These are phyloP conservation scores for Alternaria arbusti DNA, from an alignment of 2,329 filamentous ascomycete species.

Conservation along the genomic window DNA sequence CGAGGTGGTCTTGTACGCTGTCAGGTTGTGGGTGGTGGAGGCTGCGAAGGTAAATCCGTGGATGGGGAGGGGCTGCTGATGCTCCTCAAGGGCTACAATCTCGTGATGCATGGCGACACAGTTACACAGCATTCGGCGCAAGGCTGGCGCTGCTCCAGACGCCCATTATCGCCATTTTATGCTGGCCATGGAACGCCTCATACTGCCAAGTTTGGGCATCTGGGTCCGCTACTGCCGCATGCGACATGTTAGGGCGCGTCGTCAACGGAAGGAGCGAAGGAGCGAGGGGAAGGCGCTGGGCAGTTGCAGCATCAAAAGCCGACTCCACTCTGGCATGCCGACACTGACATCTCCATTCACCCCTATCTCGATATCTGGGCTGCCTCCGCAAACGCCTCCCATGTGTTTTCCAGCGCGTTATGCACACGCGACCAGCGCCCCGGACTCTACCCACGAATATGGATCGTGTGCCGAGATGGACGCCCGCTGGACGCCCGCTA, in stretches of 20 bases:
- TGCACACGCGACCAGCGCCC: slow-evolving; percentile 13
- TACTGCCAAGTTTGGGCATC: not conserved
- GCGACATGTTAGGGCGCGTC: slow-evolving; percentile 10
- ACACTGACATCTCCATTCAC: not conserved
- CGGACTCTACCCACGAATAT: slow-evolving; percentile 11
- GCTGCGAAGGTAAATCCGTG: slow-evolving; percentile 48
- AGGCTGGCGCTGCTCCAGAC: not conserved
- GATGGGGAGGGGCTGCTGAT: slow-evolving; percentile 49
- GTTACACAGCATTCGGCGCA: slow-evolving; percentile 6
- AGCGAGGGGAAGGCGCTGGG: not conserved
- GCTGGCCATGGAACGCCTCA: not conserved
- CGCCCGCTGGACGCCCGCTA: slow-evolving; percentile 2
- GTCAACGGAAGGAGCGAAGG: not conserved
- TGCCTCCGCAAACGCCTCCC: not conserved
- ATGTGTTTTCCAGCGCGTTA: not conserved
- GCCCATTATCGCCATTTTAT: not conserved
- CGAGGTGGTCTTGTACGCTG: slow-evolving; percentile 44
- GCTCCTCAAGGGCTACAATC: slow-evolving; percentile 55
- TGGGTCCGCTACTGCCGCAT: slow-evolving; percentile 3
- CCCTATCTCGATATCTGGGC: not conserved
- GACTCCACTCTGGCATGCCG: not conserved
- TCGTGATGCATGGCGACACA: slow-evolving; percentile 48
- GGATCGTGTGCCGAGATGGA: slow-evolving; percentile 9
- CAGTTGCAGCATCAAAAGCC: not conserved
- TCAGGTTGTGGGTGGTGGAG: slow-evolving; percentile 48